Percentiles rank a stretch among this genome's conserved stretches.
These are phyloP conservation scores for Ogataea pignaliae DNA, from an alignment of 805 yeast genomes.

Conservation along the genomic window DNA sequence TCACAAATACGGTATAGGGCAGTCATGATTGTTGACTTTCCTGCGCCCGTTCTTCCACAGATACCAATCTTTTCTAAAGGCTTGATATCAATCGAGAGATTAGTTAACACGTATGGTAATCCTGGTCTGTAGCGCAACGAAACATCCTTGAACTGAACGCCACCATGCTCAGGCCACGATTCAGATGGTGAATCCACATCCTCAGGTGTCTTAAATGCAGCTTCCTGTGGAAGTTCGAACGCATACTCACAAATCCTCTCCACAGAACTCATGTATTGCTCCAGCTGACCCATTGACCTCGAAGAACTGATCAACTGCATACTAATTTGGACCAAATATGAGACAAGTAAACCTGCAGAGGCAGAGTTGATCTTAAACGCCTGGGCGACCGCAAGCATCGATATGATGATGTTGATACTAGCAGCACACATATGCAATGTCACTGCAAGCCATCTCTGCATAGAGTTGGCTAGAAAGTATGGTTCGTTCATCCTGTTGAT, in stretches of 20 bases:
- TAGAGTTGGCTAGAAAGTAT: conserved; percentile 55
- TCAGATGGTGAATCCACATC: conserved; percentile 12
- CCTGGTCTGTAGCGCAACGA: conserved; percentile 55
- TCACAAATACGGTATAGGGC: conserved; percentile 57
- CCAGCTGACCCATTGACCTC: conserved; percentile 63
- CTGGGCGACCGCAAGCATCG: conserved; percentile 55
- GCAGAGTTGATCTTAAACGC: conserved; percentile 59
- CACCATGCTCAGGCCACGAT: conserved; percentile 48
- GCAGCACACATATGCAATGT: conserved; percentile 55
- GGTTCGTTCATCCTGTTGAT: conserved; percentile 66
- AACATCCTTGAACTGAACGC: conserved; percentile 44
- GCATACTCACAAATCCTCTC: conserved; percentile 71
- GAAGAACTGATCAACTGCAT: conserved; percentile 40
- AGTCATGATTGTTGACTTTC: conserved; percentile 65
- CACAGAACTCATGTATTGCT: conserved; percentile 73
- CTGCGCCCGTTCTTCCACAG: conserved; percentile 91
- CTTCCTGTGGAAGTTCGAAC: conserved; percentile 60
- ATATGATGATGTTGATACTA: conserved; percentile 45
- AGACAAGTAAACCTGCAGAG: conserved; percentile 61
- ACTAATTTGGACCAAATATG: conserved; percentile 58
- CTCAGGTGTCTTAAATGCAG: conserved; percentile 42
- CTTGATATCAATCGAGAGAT: conserved; percentile 39
- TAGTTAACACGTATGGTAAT: conserved; percentile 53
- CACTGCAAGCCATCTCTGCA: conserved; percentile 71
- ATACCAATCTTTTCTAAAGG: conserved; percentile 73